A percentile compares a stretch with the other conserved stretches of the same genome.
phyloP scores from a whole-genome alignment of 371 early-diverging fungal genomes.

The Ecytonucleospora hepatopenaei region DNA sequence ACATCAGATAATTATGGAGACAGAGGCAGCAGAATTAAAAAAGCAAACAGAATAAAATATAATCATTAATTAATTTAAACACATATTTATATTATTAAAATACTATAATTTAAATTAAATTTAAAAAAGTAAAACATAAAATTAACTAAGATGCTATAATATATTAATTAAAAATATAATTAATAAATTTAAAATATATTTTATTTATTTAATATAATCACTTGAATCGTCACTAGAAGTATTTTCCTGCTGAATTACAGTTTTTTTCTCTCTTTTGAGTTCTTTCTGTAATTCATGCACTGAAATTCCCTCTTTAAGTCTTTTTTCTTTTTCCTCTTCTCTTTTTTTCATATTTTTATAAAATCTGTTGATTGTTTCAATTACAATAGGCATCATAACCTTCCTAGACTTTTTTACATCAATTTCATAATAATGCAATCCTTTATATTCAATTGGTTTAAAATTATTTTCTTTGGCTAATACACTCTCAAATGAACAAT shows the following conservation, averaged over 20 bases:
- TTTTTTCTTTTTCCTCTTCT: not conserved
- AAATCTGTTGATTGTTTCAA: constrained; percentile 12
- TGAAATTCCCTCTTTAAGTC: not conserved
- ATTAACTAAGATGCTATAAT: no score
- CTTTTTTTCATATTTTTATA: constrained; percentile 5
- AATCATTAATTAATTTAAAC: not conserved
- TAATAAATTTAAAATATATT: no score
- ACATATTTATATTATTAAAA: not conserved
- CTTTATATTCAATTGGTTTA: constrained; percentile 29
- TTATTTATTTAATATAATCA: no score
- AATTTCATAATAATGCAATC: constrained; percentile 28
- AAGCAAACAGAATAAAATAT: not conserved
- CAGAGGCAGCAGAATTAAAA: not conserved
- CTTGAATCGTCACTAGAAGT: no score
- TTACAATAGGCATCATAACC: constrained; percentile 32
- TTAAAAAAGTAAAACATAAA: not conserved
- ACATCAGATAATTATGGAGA: constrained; percentile 81
- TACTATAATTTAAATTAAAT: not conserved
- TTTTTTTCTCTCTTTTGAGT: not conserved
- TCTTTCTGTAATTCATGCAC: not conserved
- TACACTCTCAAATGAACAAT: constrained; percentile 25
- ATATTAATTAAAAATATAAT: no score
- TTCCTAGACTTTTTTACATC: constrained; percentile 33
- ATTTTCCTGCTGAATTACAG: no score
- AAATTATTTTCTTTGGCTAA: constrained; percentile 12